Base-by-base conservation (phyloP, 352 stramenopile species). In the Pythium phragmitis region DNA sequence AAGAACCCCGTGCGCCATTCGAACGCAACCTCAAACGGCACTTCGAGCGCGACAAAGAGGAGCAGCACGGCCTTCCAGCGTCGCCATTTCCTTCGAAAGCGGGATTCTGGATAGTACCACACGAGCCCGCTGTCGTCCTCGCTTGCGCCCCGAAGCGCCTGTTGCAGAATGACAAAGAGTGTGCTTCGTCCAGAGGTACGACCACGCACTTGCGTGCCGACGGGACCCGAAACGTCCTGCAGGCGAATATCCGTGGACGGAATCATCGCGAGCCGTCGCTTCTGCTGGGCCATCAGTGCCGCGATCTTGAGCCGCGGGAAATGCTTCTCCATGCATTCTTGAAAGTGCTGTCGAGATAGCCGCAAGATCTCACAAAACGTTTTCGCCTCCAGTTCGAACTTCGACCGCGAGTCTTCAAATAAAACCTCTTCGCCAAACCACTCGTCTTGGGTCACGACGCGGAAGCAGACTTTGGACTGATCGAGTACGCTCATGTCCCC, bases 231-330 rank as follows among this genome's bases (percentile, higher is more conserved):
- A 0, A 66, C 51, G 4, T 58, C 12, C 19, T 66, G 37, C 0
- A 63, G 28, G 9, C 48, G 62, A 33, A 45, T 39, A 36, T 63
- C 52, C 2, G 54, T 58, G 13, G 62, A 58, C 19, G 62, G 62
- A 16, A 59, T 61, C 43, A 68, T 67, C 7, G 60, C 60, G 1
- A 42, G 28, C 11, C 54, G 49, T n/a, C 62, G 28, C 19, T 63
- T 63, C 42, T 63, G 53, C 30, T 63, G 53, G 1, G 76, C 21
- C 16, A 86, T n/a, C 30, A 86, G 57, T 1, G 76, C 74, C n/a
- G 72, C 75, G 49, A 81, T 79, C 47, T 80, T 76, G 42, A 84
- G 16, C 34, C 77, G 74, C 17, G 75, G 76, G 39, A 88, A 88
- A 42, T 88, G 79, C 41, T 82, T 87, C 9, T 69, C 64, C 37